Evolutionary conservation across 1,139 yeast species (phyloP).

Genomic region (Kurtzmaniella quercitrusa): DNA sequence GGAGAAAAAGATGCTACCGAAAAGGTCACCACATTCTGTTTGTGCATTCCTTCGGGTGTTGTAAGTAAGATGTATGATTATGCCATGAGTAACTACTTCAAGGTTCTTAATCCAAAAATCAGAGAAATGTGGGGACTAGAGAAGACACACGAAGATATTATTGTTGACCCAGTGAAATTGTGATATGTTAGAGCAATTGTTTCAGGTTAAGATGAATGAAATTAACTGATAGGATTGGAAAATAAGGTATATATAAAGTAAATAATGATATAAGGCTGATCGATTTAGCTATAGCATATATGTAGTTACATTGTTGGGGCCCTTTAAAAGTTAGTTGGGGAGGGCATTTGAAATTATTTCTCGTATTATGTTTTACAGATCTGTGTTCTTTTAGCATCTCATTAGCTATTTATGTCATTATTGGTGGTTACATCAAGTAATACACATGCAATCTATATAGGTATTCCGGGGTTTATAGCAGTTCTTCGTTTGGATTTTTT

Average conservation of each 20-base stretch:
- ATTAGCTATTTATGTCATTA: background rate
- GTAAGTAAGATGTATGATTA: conserved; percentile 16
- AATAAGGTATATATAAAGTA: no score
- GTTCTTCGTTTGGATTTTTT: background rate
- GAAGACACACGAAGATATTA: conserved; percentile 19
- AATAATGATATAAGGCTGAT: no score
- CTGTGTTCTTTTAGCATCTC: background rate
- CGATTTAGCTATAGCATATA: no score
- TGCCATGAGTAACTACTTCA: conserved; percentile 1
- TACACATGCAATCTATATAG: background rate
- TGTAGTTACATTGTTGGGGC: no score
- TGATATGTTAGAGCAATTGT: background rate
- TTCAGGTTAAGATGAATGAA: no score
- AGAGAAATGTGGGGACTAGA: conserved; percentile 22
- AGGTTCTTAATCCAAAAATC: conserved; percentile 15
- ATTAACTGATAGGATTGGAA: no score
- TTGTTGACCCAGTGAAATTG: background rate
- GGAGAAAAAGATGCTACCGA: conserved; percentile 15
- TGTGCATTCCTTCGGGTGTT: conserved; percentile 27
- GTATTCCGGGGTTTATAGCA: background rate
- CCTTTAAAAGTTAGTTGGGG: no score
- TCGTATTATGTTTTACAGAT: no score
- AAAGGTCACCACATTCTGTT: conserved; percentile 24
- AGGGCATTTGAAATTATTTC: no score
- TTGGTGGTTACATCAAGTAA: background rate